Evolutionary conservation across 1,139 yeast genomes (phyloP).

Genomic region (Candida tetrigidarum): DNA sequence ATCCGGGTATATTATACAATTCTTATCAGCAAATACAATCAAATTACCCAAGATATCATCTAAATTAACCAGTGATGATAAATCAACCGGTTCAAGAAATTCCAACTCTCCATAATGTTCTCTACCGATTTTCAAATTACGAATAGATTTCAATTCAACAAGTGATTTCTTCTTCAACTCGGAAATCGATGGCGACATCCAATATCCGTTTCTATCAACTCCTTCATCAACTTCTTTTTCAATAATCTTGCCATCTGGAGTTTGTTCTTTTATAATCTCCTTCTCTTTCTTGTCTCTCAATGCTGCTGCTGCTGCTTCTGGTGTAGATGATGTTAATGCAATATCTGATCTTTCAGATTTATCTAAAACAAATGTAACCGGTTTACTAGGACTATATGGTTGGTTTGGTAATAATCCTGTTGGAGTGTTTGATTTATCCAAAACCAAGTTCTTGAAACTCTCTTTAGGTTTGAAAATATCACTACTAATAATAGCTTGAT

Average conservation of each 20-base stretch:
- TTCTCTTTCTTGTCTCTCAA: slow-evolving; percentile 16
- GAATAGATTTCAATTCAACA: slow-evolving; percentile 65
- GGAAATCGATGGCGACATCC: slow-evolving; percentile 79
- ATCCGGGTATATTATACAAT: slow-evolving; percentile 78
- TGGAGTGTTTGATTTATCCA: slow-evolving; percentile 44
- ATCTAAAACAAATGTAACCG: slow-evolving; percentile 40
- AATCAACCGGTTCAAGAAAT: slow-evolving; percentile 82
- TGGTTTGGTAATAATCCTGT: slow-evolving; percentile 18
- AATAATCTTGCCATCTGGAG: slow-evolving; percentile 18
- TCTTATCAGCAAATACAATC: slow-evolving; percentile 61
- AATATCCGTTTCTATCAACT: slow-evolving; percentile 62
- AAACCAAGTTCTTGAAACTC: slow-evolving; percentile 58
- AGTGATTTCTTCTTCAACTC: slow-evolving; percentile 63
- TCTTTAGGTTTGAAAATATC: slow-evolving; percentile 72
- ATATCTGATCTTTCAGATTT: slow-evolving; percentile 11
- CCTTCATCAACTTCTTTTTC: slow-evolving; percentile 18
- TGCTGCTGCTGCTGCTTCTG: slow-evolving; percentile 12
- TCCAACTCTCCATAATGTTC: slow-evolving; percentile 76
- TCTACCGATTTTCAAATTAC: slow-evolving; percentile 77
- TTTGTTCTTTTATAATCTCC: slow-evolving; percentile 3
- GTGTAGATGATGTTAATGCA: slow-evolving; percentile 18
- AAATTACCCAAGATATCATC: slow-evolving; percentile 68
- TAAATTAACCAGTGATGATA: slow-evolving; percentile 63
- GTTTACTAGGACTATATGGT: slow-evolving; percentile 26
- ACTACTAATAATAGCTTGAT: slow-evolving; percentile 70